Percentiles rank a stretch among this genome's conserved stretches.
phyloP scores from a whole-genome alignment of 495 filamentous ascomycete species.

The Lepidopterella palustris region DNA sequence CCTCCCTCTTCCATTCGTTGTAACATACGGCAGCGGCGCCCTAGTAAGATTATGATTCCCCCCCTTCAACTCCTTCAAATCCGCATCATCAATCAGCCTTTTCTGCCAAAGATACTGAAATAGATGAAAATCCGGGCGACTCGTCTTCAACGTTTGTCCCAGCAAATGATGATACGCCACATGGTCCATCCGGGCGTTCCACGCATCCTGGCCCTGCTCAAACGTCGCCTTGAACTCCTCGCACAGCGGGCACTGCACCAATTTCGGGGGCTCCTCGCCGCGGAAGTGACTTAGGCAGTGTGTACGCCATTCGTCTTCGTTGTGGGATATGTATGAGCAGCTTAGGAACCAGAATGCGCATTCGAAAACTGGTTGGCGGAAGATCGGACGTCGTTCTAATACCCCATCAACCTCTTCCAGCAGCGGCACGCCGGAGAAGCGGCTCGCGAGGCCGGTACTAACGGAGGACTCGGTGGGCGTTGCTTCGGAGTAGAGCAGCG shows the following conservation, averaged over 20 bases:
- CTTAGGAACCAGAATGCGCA: conserved; percentile 29
- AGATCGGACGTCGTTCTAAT: conserved; percentile 14
- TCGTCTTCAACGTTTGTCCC: conserved; percentile 20
- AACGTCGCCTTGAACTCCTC: conserved; percentile 14
- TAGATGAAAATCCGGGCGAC: conserved; percentile 28
- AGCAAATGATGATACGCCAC: conserved; percentile 17
- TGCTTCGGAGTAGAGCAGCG: conserved; percentile 19
- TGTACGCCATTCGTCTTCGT: conserved; percentile 21
- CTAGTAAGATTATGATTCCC: conserved; percentile 5
- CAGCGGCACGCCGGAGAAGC: conserved; percentile 20
- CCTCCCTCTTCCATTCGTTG: background rate
- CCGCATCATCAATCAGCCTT: conserved; percentile 25
- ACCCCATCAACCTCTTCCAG: conserved; percentile 25
- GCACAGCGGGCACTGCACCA: conserved; percentile 26
- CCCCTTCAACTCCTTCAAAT: conserved; percentile 28
- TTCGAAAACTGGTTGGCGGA: conserved; percentile 16
- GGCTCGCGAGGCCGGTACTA: conserved; percentile 17
- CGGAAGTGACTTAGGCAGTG: conserved; percentile 27
- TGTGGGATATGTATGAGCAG: conserved; percentile 20
- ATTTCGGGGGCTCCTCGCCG: conserved; percentile 27
- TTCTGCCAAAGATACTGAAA: conserved; percentile 27
- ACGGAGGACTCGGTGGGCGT: conserved; percentile 27
- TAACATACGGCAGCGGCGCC: background rate
- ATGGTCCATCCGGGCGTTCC: conserved; percentile 23
- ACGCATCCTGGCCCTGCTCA: conserved; percentile 13